Percentiles rank a stretch among this genome's conserved stretches.
Evolutionary conservation across 257 asterid species (phyloP).

Genomic region (Rubia yunnanensis): DNA sequence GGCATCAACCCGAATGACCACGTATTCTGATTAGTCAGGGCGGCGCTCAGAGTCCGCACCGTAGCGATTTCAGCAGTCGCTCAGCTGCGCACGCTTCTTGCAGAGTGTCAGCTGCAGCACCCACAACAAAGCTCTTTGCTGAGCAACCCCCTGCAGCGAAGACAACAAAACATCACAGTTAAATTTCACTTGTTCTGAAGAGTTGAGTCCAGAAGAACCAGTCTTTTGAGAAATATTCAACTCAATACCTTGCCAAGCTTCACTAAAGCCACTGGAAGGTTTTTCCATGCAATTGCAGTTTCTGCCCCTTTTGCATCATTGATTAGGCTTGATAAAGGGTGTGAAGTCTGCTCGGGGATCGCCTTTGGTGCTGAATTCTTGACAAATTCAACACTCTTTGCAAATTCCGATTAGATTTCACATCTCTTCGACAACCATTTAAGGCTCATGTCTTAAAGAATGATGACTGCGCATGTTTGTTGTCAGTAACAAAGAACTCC

Average conservation of each 20-base stretch:
- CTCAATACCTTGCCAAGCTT: slow-evolving; percentile 61
- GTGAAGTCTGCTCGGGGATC: slow-evolving; percentile 17
- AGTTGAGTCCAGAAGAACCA: not conserved
- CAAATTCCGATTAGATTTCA: slow-evolving; percentile 19
- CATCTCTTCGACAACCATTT: slow-evolving; percentile 20
- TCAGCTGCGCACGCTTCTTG: slow-evolving; percentile 81
- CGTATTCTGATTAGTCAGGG: too few relatives aligned
- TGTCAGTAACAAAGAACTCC: not conserved
- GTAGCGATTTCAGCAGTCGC: slow-evolving; percentile 61
- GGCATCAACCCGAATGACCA: too few relatives aligned
- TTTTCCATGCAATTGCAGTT: slow-evolving; percentile 41
- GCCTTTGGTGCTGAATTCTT: slow-evolving; percentile 22
- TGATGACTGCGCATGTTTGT: slow-evolving; percentile 38
- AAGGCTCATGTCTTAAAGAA: slow-evolving; percentile 33
- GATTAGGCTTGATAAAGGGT: slow-evolving; percentile 26
- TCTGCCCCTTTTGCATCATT: slow-evolving; percentile 46
- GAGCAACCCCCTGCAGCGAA: slow-evolving; percentile 42
- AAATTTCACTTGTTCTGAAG: not conserved
- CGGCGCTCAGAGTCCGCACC: too few relatives aligned
- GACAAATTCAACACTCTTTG: slow-evolving; percentile 22
- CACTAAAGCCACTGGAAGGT: slow-evolving; percentile 39
- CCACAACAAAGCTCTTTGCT: slow-evolving; percentile 52
- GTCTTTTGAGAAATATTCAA: not conserved
- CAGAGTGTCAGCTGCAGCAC: slow-evolving; percentile 64
- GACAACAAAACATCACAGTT: not conserved